Evolutionary conservation across 805 yeast genomes (phyloP).

Genomic region (Saccharomycopsis lassenensis): DNA sequence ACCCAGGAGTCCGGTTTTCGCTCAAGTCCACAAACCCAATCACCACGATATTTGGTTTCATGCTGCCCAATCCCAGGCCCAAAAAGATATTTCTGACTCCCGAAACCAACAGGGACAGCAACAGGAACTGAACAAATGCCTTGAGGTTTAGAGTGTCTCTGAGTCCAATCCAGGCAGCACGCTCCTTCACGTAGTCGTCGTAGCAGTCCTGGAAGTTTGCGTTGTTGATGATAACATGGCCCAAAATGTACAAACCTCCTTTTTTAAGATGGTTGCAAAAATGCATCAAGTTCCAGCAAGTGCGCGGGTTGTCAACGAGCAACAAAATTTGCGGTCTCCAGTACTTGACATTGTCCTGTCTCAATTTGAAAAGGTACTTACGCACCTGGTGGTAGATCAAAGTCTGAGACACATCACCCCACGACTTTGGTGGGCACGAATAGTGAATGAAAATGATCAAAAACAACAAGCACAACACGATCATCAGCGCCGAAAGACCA

Average conservation of each 20-base stretch:
- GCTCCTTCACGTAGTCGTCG: conserved; percentile 61
- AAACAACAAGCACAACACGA: conserved; percentile 52
- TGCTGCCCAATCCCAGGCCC: conserved; percentile 97
- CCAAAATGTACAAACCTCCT: conserved; percentile 87
- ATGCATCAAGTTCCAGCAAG: conserved; percentile 82
- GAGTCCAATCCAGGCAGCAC: conserved; percentile 72
- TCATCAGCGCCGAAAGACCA: conserved; percentile 74
- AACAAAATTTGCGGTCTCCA: conserved; percentile 96
- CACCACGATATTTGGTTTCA: conserved; percentile 93
- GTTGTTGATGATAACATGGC: conserved; percentile 73
- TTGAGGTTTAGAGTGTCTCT: conserved; percentile 71
- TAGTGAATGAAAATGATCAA: conserved; percentile 78
- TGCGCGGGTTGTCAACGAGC: conserved; percentile 83
- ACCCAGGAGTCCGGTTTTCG: not conserved
- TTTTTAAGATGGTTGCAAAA: conserved; percentile 93
- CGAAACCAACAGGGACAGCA: conserved; percentile 85
- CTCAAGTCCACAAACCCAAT: conserved; percentile 74
- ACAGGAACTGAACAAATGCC: conserved; percentile 88
- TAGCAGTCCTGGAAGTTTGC: conserved; percentile 51
- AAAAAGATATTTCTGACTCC: conserved; percentile 86
- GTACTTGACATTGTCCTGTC: conserved; percentile 90
- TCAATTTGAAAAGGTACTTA: conserved; percentile 69
- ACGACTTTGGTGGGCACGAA: conserved; percentile 85
- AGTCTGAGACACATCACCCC: conserved; percentile 98
- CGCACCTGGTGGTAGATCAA: conserved; percentile 94